Evolutionary conservation across 2,329 filamentous ascomycete species (phyloP).

Genomic region (Colletotrichum gloeosporioides): DNA sequence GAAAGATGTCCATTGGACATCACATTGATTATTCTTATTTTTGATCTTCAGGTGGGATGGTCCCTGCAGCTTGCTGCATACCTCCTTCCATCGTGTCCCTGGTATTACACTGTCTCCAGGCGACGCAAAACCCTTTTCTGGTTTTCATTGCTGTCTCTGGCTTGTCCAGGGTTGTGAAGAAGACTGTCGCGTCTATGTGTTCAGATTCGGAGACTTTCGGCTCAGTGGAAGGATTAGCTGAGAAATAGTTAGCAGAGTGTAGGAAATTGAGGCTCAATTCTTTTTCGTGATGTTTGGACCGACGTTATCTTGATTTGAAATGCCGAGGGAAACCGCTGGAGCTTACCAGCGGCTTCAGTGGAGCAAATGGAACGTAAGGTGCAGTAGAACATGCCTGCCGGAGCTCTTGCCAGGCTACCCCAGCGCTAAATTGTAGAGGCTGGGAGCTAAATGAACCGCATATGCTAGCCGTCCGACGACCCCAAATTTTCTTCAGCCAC

Average conservation of each 20-base stretch:
- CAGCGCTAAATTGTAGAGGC: conserved; percentile 6
- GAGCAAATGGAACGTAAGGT: background rate
- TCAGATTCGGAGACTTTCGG: too few species aligned
- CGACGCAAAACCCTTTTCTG: background rate
- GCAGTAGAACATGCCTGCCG: background rate
- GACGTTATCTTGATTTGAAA: background rate
- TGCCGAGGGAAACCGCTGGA: background rate
- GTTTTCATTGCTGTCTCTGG: conserved; percentile 12
- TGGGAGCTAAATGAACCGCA: background rate
- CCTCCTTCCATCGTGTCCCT: conserved; percentile 13
- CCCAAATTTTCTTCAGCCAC: conserved; percentile 13
- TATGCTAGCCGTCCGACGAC: background rate
- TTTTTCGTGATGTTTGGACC: background rate
- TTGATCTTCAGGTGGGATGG: background rate
- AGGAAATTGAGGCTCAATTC: background rate
- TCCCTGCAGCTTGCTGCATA: conserved; percentile 8
- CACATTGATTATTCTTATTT: conserved; percentile 10
- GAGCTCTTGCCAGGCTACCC: background rate
- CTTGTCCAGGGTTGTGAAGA: conserved; percentile 9
- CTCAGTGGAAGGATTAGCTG: background rate
- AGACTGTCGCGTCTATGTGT: background rate
- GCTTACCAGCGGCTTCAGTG: background rate
- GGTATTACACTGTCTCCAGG: conserved; percentile 18
- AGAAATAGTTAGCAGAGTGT: background rate
- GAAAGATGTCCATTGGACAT: background rate